phyloP scores from a whole-genome alignment of 2,329 filamentous ascomycete genomes.

The Microcera coccophila region DNA sequence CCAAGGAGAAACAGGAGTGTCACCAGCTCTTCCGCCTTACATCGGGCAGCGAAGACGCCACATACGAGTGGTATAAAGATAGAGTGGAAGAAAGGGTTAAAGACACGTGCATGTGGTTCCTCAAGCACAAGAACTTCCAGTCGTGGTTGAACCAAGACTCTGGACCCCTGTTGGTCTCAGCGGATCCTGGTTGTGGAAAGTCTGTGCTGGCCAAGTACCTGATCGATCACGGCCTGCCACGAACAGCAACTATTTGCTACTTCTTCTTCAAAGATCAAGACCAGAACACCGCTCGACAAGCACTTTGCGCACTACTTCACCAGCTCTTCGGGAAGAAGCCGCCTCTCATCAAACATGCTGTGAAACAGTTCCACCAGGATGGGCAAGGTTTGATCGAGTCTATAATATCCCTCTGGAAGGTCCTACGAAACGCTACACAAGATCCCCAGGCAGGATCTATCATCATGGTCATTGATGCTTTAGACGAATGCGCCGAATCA shows the following conservation, averaged over 20 bases:
- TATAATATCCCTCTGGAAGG: no score
- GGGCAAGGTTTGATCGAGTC: no score
- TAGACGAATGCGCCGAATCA: conserved; percentile 36
- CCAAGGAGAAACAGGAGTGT: no score
- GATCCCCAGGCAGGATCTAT: no score
- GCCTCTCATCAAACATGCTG: conserved; percentile 21
- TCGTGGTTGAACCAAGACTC: background rate
- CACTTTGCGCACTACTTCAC: conserved; percentile 35
- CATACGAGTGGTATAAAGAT: no score
- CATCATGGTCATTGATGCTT: no score
- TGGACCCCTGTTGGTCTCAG: conserved; percentile 30
- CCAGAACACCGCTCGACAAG: conserved; percentile 27
- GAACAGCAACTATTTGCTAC: conserved; percentile 31
- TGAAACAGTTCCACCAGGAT: no score
- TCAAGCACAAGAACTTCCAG: background rate
- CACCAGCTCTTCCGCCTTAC: no score
- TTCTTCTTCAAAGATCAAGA: conserved; percentile 46
- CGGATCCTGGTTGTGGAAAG: conserved; percentile 43
- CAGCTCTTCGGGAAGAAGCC: conserved; percentile 33
- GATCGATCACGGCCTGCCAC: conserved; percentile 27
- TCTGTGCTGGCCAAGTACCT: conserved; percentile 39
- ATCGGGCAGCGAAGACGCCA: no score
- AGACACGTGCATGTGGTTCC: conserved; percentile 6
- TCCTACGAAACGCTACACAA: no score
- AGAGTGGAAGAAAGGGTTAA: no score